phyloP scores from a whole-genome alignment of 148 eudicot genomes.

The Arctostaphylos glauca region DNA sequence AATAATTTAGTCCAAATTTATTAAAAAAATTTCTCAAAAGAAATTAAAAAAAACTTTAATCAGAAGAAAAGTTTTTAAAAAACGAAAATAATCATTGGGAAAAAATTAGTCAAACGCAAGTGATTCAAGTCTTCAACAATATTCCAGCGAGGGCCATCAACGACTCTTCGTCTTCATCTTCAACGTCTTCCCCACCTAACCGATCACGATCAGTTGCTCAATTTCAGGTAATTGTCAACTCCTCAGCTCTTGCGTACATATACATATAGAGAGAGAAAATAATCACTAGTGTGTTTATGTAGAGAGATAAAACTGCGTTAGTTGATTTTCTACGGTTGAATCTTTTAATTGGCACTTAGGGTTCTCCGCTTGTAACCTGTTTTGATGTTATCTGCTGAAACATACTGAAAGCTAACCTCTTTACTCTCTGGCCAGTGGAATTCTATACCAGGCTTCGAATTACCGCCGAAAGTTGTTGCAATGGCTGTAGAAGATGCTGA shows the following conservation, averaged over 20 bases:
- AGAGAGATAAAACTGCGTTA: too few species aligned
- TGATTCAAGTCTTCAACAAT: neutral
- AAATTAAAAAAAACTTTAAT: too few species aligned
- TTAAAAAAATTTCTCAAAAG: too few species aligned
- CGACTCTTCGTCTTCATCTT: neutral
- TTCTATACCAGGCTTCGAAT: neutral
- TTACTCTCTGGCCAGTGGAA: neutral
- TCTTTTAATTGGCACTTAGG: neutral
- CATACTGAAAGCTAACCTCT: neutral
- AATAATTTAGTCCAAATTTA: too few species aligned
- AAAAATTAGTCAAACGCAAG: too few species aligned
- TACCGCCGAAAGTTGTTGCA: neutral
- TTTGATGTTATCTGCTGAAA: neutral
- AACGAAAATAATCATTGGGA: too few species aligned
- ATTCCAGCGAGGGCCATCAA: neutral
- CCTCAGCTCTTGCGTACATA: too few species aligned
- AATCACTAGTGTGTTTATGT: too few species aligned
- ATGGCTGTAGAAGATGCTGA: slow-evolving; percentile 44
- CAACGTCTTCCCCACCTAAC: neutral
- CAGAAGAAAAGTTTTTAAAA: too few species aligned
- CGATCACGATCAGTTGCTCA: neutral
- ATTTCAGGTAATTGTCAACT: neutral
- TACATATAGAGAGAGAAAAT: too few species aligned
- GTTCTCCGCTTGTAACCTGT: neutral
- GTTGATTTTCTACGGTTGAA: neutral